Percentiles rank a stretch among this genome's conserved stretches.
phyloP scores from a whole-genome alignment of 2,329 filamentous ascomycete genomes.

The Colletotrichum tanaceti region DNA sequence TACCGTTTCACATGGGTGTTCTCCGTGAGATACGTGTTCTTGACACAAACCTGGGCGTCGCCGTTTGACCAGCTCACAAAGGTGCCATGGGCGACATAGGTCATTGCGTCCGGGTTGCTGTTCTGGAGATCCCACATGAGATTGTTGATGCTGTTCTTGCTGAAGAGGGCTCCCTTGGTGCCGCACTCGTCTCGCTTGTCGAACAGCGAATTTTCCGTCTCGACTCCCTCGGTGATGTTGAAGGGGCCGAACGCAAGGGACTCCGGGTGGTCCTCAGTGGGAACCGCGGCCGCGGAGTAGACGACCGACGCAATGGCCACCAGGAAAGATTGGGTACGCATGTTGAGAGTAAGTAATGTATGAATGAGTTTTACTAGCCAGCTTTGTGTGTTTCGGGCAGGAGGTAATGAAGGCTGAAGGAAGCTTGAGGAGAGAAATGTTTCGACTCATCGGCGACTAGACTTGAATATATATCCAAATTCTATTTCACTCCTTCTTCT shows the following conservation, averaged over 20 bases:
- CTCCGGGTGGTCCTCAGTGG: not conserved
- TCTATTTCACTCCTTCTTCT: too few species aligned
- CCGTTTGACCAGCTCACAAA: slow-evolving; percentile 9
- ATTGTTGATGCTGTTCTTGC: slow-evolving; percentile 8
- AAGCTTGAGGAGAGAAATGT: not conserved
- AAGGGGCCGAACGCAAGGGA: not conserved
- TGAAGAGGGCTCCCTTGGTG: not conserved
- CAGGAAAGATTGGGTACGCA: not conserved
- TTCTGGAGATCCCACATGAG: slow-evolving; percentile 8
- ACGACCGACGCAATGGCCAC: not conserved
- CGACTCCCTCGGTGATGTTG: slow-evolving; percentile 1
- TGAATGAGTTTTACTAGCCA: too few species aligned
- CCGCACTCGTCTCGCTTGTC: slow-evolving; percentile 1
- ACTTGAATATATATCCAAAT: slow-evolving; percentile 5
- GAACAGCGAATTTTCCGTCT: not conserved
- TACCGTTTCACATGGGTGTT: slow-evolving; percentile 7
- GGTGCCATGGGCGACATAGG: not conserved
- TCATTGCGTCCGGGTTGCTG: slow-evolving; percentile 4
- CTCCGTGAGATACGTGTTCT: slow-evolving; percentile 2
- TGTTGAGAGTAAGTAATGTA: slow-evolving; percentile 2
- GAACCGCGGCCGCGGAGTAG: not conserved
- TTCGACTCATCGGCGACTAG: not conserved
- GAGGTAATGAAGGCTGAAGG: not conserved
- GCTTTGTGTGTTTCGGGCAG: too few species aligned
- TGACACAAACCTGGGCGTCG: slow-evolving; percentile 1